Evolutionary conservation across 371 early-diverging fungal species (phyloP), one percentile per base, ranked within the genome.

Genomic region (Cokeromyces recurvatus): DNA sequence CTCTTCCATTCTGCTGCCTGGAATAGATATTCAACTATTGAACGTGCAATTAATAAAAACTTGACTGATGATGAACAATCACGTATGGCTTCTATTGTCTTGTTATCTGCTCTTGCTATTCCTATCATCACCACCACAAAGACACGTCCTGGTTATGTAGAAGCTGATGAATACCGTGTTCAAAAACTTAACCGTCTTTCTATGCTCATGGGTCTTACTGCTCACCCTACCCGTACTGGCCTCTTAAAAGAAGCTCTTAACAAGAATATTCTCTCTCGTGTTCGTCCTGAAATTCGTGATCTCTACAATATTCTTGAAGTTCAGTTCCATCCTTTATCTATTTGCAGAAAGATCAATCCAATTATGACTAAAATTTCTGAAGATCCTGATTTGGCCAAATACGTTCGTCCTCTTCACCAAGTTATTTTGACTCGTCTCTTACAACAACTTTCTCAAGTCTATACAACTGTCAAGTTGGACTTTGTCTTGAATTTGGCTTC

Each of bases 1-100:
- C 81, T 98, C 48, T 97, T 95, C 89, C 92, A 94, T 51, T 94
- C 98, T 27, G 97, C 98, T 32, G 91, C 96, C 34, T 93, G 91
- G 89, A 94, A 90, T 81, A 86, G 86, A 71, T 92, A 87, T 79
- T 92, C 90, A 64, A 82, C 78, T 35, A 82, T 87, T 48, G 90
- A 94, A 57, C 81, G 81, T 55, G 70, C 74, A 27, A 84, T 86
- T 57, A 78, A 82, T 66, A 81, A 80, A 69, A 68, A 78, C 47
- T 71, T 89, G 52, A 73, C 77, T 25, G 85, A 82, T 25, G 86
- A 74, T 48, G 79, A 90, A 62, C 84, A 84, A 51, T 78, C 78
- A 51, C 78, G 86, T 53, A 86, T 94, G 80, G 95, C 98, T 15
- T 87, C 92, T 41, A 77, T 87, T 46, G 95, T 95, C 27, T 74